These are phyloP conservation scores for Prunus armeniaca DNA, from an alignment of 306 rosid genomes.

Conservation along the genomic window DNA sequence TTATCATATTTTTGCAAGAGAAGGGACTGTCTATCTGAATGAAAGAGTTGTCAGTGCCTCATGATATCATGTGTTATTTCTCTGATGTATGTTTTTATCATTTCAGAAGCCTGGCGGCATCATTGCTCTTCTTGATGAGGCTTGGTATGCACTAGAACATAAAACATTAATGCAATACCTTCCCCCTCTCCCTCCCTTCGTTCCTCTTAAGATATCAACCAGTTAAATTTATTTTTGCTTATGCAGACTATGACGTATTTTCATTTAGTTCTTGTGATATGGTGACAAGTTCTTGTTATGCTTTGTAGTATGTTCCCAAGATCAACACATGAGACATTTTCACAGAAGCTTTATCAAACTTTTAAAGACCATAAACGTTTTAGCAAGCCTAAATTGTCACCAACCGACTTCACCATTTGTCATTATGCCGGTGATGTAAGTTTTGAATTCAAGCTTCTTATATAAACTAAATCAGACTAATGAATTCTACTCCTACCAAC, in stretches of 20 bases:
- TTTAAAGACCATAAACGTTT: constrained; percentile 83
- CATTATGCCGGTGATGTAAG: constrained; percentile 99
- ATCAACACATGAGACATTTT: constrained; percentile 88
- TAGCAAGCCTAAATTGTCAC: constrained; percentile 93
- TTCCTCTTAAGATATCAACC: constrained; percentile 3
- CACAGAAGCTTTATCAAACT: constrained; percentile 90
- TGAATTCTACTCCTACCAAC: background rate
- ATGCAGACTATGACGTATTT: constrained; percentile 3
- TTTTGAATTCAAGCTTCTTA: constrained; percentile 5
- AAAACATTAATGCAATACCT: constrained; percentile 8
- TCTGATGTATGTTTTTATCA: constrained; percentile 41
- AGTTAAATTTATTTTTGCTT: background rate
- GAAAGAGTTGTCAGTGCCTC: background rate
- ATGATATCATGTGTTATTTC: background rate
- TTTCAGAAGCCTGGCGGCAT: constrained; percentile 96
- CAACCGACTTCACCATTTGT: constrained; percentile 70
- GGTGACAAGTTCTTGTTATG: constrained; percentile 34
- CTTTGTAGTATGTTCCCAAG: constrained; percentile 96
- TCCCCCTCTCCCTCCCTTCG: constrained; percentile 12
- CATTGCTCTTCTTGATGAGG: constrained; percentile 95
- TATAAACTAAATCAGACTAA: background rate
- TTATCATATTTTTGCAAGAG: background rate
- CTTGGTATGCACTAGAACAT: constrained; percentile 63
- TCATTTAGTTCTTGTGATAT: constrained; percentile 26
- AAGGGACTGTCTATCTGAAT: background rate